Evolutionary conservation across 257 asterid species (phyloP), one percentile per base, ranked within the genome.

Genomic region (Solanum verrucosum): DNA sequence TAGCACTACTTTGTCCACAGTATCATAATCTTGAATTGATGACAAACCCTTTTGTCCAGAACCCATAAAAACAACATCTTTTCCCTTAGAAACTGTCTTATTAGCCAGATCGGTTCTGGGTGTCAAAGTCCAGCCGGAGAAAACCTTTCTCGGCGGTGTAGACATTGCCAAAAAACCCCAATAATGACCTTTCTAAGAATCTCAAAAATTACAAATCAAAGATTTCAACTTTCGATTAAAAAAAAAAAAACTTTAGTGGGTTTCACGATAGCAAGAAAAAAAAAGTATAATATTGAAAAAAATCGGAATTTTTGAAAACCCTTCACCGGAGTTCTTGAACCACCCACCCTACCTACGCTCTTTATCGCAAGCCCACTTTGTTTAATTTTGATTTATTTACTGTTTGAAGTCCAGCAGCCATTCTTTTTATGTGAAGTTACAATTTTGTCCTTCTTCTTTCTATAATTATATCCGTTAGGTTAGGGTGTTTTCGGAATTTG

Each of bases 81-180:
- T 92, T 29, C 93, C 98, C 90, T 90, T 92, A 12, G 89, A 90
- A 38, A 86, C 90, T 46, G 68, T 31, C 42, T 49, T 81, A 5
- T 81, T 81, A 5, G 20, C 70, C 88, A 91, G 88, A 68, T 93
- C 98, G 88, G 88, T 95, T 90, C 94, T 91, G 46, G 98, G 96
- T 72, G 98, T 91, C 88, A 89, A 90, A 88, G 93, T 87, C 99
- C 92, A 88, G 12, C 92, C 90, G 4, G 92, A 88, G 87, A 96
- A 93, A 15, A 92, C 91, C 91, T 92, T 92, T 89, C 87, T 95
- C 94, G 92, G 91, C 85, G 98, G 98, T 88, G 98, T 90, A 87
- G 96, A 95, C 99, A 97, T 96, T 77, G 46, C 77, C 31, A 20
- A 82, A 74, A 83, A 9, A 29, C 60, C 70, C 29, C 16, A 16